Percentiles rank a stretch among this genome's conserved stretches.
Evolutionary conservation across 306 rosid species (phyloP).

Genomic region (Purshia tridentata): DNA sequence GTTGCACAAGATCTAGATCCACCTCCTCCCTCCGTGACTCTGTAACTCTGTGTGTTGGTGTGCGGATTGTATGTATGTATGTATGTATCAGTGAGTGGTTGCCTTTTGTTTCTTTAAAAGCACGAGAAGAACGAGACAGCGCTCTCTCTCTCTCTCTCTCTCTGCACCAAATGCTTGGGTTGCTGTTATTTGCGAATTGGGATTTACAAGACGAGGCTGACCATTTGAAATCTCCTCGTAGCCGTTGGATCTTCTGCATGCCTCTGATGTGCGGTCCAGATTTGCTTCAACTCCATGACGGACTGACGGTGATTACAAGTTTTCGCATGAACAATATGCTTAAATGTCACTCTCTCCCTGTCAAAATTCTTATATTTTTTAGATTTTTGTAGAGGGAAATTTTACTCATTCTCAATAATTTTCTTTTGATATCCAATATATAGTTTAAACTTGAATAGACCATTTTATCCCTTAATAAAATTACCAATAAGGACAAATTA

Average conservation of each 20-base stretch:
- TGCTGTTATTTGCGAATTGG: background rate
- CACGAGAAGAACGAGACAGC: constrained; percentile 18
- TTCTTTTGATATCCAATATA: no score
- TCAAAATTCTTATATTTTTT: background rate
- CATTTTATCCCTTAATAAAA: no score
- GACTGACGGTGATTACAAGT: constrained; percentile 17
- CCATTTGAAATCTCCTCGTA: background rate
- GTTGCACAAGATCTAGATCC: constrained; percentile 32
- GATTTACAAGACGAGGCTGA: constrained; percentile 23
- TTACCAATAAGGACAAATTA: no score
- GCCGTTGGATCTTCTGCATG: constrained; percentile 22
- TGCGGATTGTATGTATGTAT: background rate
- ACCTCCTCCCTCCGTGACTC: constrained; percentile 13
- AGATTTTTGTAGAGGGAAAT: no score
- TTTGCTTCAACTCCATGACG: constrained; percentile 5
- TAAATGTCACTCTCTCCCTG: background rate
- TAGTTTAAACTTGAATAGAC: no score
- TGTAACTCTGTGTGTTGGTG: constrained; percentile 4
- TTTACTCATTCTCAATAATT: no score
- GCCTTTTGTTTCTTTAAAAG: constrained; percentile 20
- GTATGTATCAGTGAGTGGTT: constrained; percentile 7
- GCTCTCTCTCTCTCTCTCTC: background rate
- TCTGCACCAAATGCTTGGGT: constrained; percentile 15
- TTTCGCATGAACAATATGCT: background rate
- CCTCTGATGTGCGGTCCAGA: constrained; percentile 6